These are phyloP conservation scores for Fusarium sp. DNA, from an alignment of 2,329 filamentous ascomycete genomes.

Conservation along the genomic window DNA sequence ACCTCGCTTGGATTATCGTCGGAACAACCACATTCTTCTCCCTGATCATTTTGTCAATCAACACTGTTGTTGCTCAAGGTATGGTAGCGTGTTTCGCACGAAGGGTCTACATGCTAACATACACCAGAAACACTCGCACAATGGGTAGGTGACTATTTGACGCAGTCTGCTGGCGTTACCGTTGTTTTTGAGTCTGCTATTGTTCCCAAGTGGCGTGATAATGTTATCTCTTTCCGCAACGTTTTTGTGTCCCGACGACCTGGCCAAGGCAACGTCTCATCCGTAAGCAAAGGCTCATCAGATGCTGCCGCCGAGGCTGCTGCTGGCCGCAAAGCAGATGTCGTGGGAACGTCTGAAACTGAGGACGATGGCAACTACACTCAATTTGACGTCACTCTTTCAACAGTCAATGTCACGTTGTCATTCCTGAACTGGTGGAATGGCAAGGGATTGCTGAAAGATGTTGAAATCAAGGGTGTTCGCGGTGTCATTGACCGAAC, in stretches of 20 bases:
- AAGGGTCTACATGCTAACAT: background rate
- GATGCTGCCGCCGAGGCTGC: constrained; percentile 87
- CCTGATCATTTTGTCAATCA: constrained; percentile 87
- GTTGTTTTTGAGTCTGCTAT: constrained; percentile 98
- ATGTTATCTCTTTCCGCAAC: constrained; percentile 95
- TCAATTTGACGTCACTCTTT: constrained; percentile 94
- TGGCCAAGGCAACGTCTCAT: constrained; percentile 75
- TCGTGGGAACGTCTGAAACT: constrained; percentile 46
- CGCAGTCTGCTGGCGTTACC: constrained; percentile 89
- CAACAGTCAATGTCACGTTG: constrained; percentile 93
- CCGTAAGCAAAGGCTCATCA: constrained; percentile 92
- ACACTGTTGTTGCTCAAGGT: constrained; percentile 96
- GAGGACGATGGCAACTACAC: constrained; percentile 94
- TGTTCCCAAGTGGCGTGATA: constrained; percentile 93
- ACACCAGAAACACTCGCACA: constrained; percentile 83
- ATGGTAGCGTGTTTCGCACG: constrained; percentile 39
- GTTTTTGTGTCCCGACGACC: constrained; percentile 94
- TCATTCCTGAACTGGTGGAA: constrained; percentile 99
- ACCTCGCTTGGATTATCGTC: constrained; percentile 94
- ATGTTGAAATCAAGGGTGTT: constrained; percentile 94
- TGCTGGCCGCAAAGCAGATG: constrained; percentile 66
- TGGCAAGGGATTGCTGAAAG: constrained; percentile 87
- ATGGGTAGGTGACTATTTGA: constrained; percentile 95
- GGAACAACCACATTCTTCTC: constrained; percentile 98
- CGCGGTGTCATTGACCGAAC: constrained; percentile 92